Evolutionary conservation across 768 basidiomycete genomes (phyloP).

Genomic region (Naganishia vaughanmartiniae): DNA sequence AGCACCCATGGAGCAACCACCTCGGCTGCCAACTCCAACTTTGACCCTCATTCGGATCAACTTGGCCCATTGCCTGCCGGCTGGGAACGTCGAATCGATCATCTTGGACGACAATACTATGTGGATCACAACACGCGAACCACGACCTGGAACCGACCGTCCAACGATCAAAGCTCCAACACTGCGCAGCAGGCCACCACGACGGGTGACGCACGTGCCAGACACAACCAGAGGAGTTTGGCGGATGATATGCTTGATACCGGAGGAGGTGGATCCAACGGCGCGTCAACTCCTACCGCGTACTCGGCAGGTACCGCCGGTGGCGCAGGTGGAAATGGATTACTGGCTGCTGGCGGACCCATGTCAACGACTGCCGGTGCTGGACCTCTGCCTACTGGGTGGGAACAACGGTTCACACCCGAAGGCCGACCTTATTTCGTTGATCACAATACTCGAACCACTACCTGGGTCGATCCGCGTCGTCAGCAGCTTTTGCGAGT

Average conservation of each 20-base stretch:
- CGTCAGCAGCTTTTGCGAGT: conserved; percentile 95
- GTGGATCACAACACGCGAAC: conserved; percentile 97
- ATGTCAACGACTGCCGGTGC: conserved; percentile 67
- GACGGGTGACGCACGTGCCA: conserved; percentile 50
- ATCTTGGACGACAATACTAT: conserved; percentile 92
- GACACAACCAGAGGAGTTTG: conserved; percentile 52
- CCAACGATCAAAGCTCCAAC: conserved; percentile 73
- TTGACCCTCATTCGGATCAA: conserved; percentile 93
- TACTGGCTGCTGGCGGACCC: conserved; percentile 40
- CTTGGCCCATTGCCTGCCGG: conserved; percentile 83
- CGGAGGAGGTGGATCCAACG: conserved; percentile 53
- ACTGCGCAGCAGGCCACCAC: conserved; percentile 52
- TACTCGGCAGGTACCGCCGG: conserved; percentile 36
- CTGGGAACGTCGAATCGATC: conserved; percentile 97
- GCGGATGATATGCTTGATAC: conserved; percentile 54
- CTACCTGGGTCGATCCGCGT: conserved; percentile 99
- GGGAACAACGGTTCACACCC: conserved; percentile 98
- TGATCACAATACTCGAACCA: conserved; percentile 97
- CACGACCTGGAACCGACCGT: conserved; percentile 96
- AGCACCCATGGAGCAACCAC: conserved; percentile 32
- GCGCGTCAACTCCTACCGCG: conserved; percentile 40
- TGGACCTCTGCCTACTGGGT: conserved; percentile 89
- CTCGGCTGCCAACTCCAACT: conserved; percentile 65
- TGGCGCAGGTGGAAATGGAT: conserved; percentile 11
- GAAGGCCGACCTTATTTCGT: conserved; percentile 99